Conservation (phyloP, 2,329 filamentous ascomycete genomes). For the Escovopsis sp. region DNA sequence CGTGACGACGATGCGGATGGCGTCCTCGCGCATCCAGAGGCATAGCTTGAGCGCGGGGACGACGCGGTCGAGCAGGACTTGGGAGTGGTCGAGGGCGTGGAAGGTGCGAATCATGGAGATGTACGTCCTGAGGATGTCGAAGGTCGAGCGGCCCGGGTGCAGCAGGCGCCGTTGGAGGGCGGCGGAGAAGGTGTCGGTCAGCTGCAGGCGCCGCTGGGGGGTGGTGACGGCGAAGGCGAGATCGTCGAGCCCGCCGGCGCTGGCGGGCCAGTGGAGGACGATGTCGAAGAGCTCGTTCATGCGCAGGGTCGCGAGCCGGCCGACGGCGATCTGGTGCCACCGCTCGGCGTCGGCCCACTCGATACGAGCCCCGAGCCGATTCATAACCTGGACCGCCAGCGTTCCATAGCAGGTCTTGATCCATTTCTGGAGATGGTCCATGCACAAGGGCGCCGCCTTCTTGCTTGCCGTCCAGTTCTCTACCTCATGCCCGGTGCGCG, state of each 20-base stretch:
- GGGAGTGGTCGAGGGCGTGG: conserved; percentile 59
- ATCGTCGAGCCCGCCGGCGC: conserved; percentile 57
- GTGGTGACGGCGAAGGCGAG: conserved; percentile 56
- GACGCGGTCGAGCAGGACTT: conserved; percentile 61
- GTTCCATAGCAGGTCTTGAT: conserved; percentile 51
- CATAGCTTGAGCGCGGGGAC: conserved; percentile 61
- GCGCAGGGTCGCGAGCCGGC: conserved; percentile 51
- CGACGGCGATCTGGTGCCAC: conserved; percentile 56
- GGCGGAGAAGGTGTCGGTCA: conserved; percentile 54
- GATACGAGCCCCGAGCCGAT: conserved; percentile 28
- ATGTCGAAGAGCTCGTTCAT: conserved; percentile 67
- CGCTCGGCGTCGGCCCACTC: conserved; percentile 44
- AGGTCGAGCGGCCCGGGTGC: conserved; percentile 60
- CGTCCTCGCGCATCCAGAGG: conserved; percentile 61
- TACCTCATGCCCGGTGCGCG: no score
- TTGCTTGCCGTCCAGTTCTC: no score
- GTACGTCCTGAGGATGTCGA: conserved; percentile 62
- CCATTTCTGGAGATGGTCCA: conserved; percentile 48
- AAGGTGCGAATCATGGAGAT: conserved; percentile 68
- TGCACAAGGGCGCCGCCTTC: conserved; percentile 40
- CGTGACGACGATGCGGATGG: conserved; percentile 60
- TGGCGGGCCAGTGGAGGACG: conserved; percentile 58
- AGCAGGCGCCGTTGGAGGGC: conserved; percentile 52
- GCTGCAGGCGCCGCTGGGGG: conserved; percentile 49
- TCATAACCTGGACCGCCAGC: conserved; percentile 46